Conservation (phyloP, 179 eudicot genomes). For the Beta lomatogona region DNA sequence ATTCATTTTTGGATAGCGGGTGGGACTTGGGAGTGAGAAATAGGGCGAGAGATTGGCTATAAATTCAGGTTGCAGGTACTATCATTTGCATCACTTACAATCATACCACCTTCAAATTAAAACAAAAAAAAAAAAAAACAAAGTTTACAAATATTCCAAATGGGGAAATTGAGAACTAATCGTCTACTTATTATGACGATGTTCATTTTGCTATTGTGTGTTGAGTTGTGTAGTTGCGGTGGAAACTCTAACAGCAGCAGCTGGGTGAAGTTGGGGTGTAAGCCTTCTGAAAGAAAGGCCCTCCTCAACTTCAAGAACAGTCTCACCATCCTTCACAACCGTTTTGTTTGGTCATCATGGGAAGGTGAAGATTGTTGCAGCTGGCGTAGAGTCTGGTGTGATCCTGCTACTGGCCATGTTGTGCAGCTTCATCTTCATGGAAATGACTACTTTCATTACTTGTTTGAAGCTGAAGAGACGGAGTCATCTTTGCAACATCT, state of each 20-base stretch:
- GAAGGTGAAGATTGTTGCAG: slow-evolving; percentile 17
- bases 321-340: neutral
- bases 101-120: no score
- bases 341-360: slow-evolving; percentile 13
- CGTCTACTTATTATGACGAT: neutral
- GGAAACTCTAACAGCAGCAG: neutral
- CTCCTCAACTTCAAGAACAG: slow-evolving; percentile 10
- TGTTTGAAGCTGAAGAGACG: no score
- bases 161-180: neutral
- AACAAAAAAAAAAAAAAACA: no score
- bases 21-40: no score
- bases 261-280: slow-evolving; percentile 2
- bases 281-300: slow-evolving; percentile 12
- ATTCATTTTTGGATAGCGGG: no score
- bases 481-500: no score
- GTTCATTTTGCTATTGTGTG: neutral
- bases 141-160: neutral
- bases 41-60: no score
- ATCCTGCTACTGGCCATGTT: slow-evolving; percentile 10
- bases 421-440: neutral
- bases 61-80: no score
- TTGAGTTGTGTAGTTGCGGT: neutral
- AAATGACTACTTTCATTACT: no score
- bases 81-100: no score
- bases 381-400: neutral